Conservation (phyloP, 2,329 filamentous ascomycete species). For the Sporothrix luriei region DNA sequence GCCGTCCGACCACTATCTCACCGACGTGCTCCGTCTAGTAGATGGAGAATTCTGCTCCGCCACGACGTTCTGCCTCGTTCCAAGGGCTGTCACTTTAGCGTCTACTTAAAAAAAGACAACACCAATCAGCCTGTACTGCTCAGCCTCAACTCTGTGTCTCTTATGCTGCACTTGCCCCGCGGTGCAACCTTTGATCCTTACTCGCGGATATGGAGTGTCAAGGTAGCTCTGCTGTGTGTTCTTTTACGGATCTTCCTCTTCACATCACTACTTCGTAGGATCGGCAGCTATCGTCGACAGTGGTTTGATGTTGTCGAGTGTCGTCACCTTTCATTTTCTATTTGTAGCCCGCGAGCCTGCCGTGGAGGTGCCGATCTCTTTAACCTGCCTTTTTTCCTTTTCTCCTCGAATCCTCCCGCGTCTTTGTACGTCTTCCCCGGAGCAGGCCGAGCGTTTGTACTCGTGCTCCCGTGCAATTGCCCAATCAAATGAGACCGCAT, state of each 20-base stretch:
- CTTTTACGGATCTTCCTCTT: neutral
- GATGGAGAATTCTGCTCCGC: conserved; percentile 22
- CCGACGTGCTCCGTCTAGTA: neutral
- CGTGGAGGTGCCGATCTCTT: neutral
- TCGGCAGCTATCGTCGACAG: neutral
- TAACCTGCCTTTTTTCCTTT: neutral
- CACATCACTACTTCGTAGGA: conserved; percentile 3
- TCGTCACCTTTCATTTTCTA: neutral
- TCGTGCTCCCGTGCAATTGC: neutral
- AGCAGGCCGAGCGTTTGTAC: neutral
- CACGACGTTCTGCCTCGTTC: conserved; percentile 30
- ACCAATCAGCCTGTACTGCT: conserved; percentile 15
- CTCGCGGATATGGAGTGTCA: neutral
- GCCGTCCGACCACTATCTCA: neutral
- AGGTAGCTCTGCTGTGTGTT: neutral
- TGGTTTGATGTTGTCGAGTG: conserved; percentile 4
- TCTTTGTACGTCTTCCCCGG: neutral
- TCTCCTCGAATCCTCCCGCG: neutral
- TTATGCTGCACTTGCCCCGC: neutral
- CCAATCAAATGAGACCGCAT: conserved; percentile 4
- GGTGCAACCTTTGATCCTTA: conserved; percentile 15
- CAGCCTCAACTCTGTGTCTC: conserved; percentile 15
- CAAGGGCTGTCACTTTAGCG: conserved; percentile 24
- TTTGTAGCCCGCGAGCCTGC: neutral
- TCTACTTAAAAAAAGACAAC: neutral